Conservation (phyloP, 1,139 yeast genomes). For the Debaryomyces subglobosus region DNA sequence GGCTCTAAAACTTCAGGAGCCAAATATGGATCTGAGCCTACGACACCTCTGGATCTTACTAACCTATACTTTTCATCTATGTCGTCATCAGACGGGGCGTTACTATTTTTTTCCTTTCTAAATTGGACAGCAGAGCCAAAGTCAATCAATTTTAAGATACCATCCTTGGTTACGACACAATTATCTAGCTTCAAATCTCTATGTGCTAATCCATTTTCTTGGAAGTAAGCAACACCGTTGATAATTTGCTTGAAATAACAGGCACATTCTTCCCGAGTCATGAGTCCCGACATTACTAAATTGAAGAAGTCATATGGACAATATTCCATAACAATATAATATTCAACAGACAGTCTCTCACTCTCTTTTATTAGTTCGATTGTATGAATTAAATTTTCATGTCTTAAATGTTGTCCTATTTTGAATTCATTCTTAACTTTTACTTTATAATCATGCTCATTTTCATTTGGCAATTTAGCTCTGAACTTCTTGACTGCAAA, state of each 20-base stretch:
- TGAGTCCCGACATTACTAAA: conserved; percentile 71
- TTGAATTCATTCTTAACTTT: conserved; percentile 70
- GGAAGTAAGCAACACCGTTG: conserved; percentile 63
- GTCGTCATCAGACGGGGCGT: conserved; percentile 28
- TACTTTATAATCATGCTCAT: conserved; percentile 56
- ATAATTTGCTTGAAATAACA: conserved; percentile 74
- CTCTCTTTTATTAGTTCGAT: conserved; percentile 62
- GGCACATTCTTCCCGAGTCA: conserved; percentile 58
- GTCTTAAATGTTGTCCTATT: conserved; percentile 62
- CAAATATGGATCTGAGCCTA: conserved; percentile 80
- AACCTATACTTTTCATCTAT: conserved; percentile 29
- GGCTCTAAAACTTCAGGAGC: conserved; percentile 73
- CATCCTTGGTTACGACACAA: conserved; percentile 66
- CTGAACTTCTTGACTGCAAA: conserved; percentile 76
- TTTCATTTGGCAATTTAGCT: conserved; percentile 52
- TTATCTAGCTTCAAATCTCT: conserved; percentile 77
- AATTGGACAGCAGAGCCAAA: conserved; percentile 78
- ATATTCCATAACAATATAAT: conserved; percentile 73
- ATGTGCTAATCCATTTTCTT: conserved; percentile 71
- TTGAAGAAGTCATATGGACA: conserved; percentile 77
- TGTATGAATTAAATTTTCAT: conserved; percentile 67
- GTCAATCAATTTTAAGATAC: conserved; percentile 71
- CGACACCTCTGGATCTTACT: conserved; percentile 62
- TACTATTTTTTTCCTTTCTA: conserved; percentile 30
- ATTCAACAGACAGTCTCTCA: conserved; percentile 37